Conservation (phyloP, 768 basidiomycete species). For the Suillus paluster region DNA sequence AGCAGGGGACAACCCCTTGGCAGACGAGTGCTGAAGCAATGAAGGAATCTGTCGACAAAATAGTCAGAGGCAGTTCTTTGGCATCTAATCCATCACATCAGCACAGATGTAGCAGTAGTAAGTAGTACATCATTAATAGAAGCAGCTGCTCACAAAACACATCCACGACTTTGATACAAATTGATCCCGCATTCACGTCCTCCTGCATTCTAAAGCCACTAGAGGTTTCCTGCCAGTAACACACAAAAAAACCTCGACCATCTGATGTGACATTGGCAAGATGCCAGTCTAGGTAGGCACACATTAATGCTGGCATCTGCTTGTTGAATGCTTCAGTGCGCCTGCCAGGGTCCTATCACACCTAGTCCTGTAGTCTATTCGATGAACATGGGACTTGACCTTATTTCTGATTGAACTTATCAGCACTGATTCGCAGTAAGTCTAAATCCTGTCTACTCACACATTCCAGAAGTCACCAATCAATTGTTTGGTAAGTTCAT, state of each 20-base stretch:
- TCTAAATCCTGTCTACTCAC: constrained; percentile 1
- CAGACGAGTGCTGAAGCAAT: constrained; percentile 9
- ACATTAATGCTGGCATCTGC: not conserved
- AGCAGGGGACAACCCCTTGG: constrained; percentile 13
- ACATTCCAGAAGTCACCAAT: constrained; percentile 1
- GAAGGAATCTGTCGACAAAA: not conserved
- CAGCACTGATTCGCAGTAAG: not conserved
- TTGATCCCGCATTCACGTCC: not conserved
- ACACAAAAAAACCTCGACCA: not conserved
- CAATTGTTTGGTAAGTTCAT: constrained; percentile 1
- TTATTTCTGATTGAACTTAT: not conserved
- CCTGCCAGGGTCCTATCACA: not conserved
- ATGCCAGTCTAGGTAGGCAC: constrained; percentile 5
- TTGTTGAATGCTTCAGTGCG: not conserved
- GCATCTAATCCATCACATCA: constrained; percentile 2
- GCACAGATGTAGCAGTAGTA: too few relatives aligned
- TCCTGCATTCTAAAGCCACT: too few relatives aligned
- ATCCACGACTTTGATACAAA: constrained; percentile 1
- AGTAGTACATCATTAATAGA: not conserved
- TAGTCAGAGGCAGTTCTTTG: not conserved
- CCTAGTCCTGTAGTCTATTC: not conserved
- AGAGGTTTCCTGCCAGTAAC: not conserved
- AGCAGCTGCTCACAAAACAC: constrained; percentile 9
- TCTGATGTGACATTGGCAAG: not conserved
- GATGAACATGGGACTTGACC: not conserved